These are phyloP conservation scores for Dothidotthia symphoricarpi DNA, from an alignment of 2,329 filamentous ascomycete genomes.

Conservation along the genomic window DNA sequence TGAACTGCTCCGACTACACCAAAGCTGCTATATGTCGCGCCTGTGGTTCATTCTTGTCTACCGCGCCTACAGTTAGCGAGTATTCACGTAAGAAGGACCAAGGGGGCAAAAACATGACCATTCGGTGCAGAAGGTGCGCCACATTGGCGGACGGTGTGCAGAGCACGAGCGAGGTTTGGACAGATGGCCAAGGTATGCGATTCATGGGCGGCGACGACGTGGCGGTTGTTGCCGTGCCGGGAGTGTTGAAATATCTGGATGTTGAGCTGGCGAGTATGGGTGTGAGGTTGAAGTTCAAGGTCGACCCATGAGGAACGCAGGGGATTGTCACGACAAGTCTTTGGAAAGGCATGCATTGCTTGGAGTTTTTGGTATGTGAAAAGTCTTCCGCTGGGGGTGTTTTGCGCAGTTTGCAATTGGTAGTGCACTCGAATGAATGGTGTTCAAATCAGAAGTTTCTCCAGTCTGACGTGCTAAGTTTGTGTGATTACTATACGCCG, in stretches of 20 bases:
- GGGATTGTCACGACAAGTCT: too few relatives aligned
- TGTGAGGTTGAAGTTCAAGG: conserved; percentile 87
- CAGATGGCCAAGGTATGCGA: conserved; percentile 79
- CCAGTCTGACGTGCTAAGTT: too few relatives aligned
- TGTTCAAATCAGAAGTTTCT: too few relatives aligned
- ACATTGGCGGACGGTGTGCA: conserved; percentile 46
- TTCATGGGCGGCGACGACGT: conserved; percentile 90
- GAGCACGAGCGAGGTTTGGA: conserved; percentile 75
- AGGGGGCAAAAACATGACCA: conserved; percentile 64
- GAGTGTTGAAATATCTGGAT: conserved; percentile 88
- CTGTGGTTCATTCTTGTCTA: conserved; percentile 88
- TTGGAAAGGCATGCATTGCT: background rate
- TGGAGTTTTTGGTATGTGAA: conserved; percentile 1
- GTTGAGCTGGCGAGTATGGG: conserved; percentile 97
- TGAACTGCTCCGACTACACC: conserved; percentile 96
- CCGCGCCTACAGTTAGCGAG: conserved; percentile 68
- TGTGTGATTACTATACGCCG: too few relatives aligned
- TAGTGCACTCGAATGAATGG: too few relatives aligned
- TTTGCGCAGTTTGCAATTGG: too few relatives aligned
- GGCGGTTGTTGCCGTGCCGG: conserved; percentile 86
- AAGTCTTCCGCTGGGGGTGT: background rate
- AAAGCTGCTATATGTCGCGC: conserved; percentile 83
- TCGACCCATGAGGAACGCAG: conserved; percentile 49
- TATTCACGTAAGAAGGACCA: conserved; percentile 60
- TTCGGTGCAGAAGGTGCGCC: conserved; percentile 79